Base-by-base conservation (phyloP, 306 rosid species). In the Fragaria nilgerrensis region DNA sequence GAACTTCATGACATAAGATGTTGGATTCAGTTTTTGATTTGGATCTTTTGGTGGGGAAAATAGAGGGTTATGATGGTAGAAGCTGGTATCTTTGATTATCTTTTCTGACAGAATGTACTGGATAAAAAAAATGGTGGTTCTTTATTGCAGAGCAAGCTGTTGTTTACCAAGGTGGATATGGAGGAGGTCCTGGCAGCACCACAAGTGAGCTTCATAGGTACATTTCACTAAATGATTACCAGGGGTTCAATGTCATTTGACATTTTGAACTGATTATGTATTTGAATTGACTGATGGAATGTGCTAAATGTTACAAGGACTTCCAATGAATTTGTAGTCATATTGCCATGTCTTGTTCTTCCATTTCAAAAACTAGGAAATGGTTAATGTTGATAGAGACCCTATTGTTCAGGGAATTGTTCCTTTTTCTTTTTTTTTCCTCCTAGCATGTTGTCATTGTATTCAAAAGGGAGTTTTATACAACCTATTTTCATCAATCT, bases 121-220 rank as follows among this genome's bases (percentile, higher is more conserved):
- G 75, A 74, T 82, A 62, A 9, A 37, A 37, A 37, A 34, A 20
- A 27, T 70, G 70, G 25, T 36, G 45, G 16, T 45, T 12, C 55
- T 79, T 64, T 74, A 49, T 80, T 84, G 86, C 90, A 95, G 97
- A 79, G 81, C 93, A 89, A 87, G 89, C 85, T 79, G 58, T 81
- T 79, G 85, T 76, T 72, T 86, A 85, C 84, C 92, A 90, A 84
- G 97, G 82, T 50, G 94, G 79, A 78, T 86, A 87, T 81, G 97
- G 87, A 78, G 93, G 84, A 84, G 84, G 79, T 20, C 77, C 76
- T 69, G 86, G 83, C 70, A 89, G 78, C 84, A 52, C 87, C 56
- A 68, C 77, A 41, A 78, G 82, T 23, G 88, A 85, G 64, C 64
- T 77, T 55, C 89, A 45, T 79, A 92, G 97, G 97, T 94, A 89